Evolutionary conservation across 345 rosid genomes (phyloP).

Genomic region (Jatropha curcas): DNA sequence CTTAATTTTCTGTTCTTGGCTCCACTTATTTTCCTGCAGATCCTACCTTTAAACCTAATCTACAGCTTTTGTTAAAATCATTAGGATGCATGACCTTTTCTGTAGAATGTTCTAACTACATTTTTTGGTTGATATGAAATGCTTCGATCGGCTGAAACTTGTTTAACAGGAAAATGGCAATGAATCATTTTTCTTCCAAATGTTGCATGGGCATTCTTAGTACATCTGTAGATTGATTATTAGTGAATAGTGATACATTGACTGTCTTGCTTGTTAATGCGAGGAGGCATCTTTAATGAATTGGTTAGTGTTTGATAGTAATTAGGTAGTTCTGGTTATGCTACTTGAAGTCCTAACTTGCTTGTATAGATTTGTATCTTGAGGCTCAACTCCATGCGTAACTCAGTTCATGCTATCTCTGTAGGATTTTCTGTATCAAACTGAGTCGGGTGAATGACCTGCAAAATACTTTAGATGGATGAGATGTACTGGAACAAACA

Average conservation of each 20-base stretch:
- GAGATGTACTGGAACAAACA: neutral
- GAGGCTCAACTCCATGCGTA: neutral
- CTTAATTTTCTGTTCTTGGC: too few relatives aligned
- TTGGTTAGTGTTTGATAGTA: neutral
- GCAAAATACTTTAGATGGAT: neutral
- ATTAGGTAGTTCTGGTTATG: neutral
- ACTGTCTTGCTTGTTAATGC: neutral
- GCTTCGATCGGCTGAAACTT: neutral
- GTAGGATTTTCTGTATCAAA: neutral
- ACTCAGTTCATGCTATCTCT: too few relatives aligned
- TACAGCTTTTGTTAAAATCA: too few relatives aligned
- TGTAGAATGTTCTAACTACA: neutral
- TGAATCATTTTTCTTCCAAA: neutral
- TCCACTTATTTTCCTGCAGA: too few relatives aligned
- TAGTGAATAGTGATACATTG: neutral
- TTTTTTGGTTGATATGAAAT: neutral
- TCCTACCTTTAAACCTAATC: too few relatives aligned
- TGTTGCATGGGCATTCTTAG: neutral
- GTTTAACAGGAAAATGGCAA: neutral
- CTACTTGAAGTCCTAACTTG: neutral
- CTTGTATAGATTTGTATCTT: neutral
- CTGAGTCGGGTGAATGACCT: neutral
- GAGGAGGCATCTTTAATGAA: neutral
- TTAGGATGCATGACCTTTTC: too few relatives aligned
- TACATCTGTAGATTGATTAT: neutral